Conservation (phyloP, 768 basidiomycete species). For the Lactifluus echinatus region DNA sequence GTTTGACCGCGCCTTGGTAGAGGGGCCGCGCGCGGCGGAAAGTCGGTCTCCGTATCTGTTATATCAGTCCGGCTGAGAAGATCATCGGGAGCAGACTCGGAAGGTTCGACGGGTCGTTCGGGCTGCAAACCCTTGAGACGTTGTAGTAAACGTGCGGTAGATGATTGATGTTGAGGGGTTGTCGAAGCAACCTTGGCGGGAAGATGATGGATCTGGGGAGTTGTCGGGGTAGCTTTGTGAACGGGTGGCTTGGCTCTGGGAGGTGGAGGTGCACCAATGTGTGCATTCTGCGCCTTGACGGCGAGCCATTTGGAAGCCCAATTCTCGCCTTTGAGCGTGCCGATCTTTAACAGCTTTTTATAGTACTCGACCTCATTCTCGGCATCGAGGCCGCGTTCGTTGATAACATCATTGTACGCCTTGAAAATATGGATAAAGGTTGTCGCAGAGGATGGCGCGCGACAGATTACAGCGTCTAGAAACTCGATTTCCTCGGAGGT, state of each 20-base stretch:
- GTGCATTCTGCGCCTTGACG: constrained; percentile 51
- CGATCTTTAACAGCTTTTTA: constrained; percentile 72
- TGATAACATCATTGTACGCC: constrained; percentile 72
- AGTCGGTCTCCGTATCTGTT: constrained; percentile 5
- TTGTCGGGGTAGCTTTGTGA: constrained; percentile 6
- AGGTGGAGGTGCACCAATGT: constrained; percentile 23
- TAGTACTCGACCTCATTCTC: constrained; percentile 75
- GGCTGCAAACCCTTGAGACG: constrained; percentile 16
- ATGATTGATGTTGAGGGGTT: background rate
- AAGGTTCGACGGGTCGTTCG: background rate
- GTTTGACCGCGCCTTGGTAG: background rate
- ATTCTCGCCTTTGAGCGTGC: constrained; percentile 67
- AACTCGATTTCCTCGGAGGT: constrained; percentile 50
- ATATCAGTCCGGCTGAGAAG: constrained; percentile 7
- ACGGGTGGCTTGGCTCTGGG: background rate
- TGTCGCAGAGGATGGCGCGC: constrained; percentile 58
- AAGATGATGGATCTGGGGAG: background rate
- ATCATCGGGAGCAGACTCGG: constrained; percentile 10
- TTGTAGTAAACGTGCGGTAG: constrained; percentile 16
- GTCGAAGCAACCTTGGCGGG: background rate
- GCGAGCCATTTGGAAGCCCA: constrained; percentile 79
- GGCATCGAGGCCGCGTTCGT: constrained; percentile 66
- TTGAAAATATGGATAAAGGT: constrained; percentile 78
- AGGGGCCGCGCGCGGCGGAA: background rate
- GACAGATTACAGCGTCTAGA: constrained; percentile 64